Evolutionary conservation across 2,329 filamentous ascomycete species (phyloP).

Genomic region (Pseudogymnoascus sp.): DNA sequence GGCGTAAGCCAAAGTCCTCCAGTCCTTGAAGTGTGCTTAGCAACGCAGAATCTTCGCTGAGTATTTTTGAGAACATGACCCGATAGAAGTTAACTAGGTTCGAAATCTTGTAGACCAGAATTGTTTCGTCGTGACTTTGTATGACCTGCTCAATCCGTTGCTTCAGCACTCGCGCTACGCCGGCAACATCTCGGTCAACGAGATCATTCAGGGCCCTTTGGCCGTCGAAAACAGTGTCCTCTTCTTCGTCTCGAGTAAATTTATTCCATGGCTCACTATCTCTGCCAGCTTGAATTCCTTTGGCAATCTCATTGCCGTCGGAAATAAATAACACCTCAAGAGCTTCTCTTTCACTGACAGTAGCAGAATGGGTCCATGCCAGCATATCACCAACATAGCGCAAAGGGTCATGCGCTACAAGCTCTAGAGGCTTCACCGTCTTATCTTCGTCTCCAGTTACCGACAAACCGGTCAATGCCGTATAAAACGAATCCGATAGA

Average conservation of each 20-base stretch:
- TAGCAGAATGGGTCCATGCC: conserved; percentile 89
- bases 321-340: conserved; percentile 86
- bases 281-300: conserved; percentile 69
- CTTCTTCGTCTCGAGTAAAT: conserved; percentile 38
- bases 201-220: conserved; percentile 75
- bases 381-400: conserved; percentile 96
- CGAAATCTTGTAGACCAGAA: conserved; percentile 80
- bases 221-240: conserved; percentile 63
- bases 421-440: conserved; percentile 80
- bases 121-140: conserved; percentile 83
- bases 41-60: conserved; percentile 53
- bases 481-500: conserved; percentile 81
- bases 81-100: conserved; percentile 88
- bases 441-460: conserved; percentile 51
- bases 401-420: conserved; percentile 83
- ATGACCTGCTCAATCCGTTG: conserved; percentile 88
- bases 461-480: conserved; percentile 69
- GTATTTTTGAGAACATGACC: conserved; percentile 71
- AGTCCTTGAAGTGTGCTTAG: conserved; percentile 61
- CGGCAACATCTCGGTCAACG: conserved; percentile 76
- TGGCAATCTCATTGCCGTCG: conserved; percentile 81
- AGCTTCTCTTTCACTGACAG: conserved; percentile 88
- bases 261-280: conserved; percentile 80
- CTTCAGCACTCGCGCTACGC: conserved; percentile 74
- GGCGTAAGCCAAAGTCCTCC: conserved; percentile 68